phyloP scores from a whole-genome alignment of 768 basidiomycete genomes.

The Pseudohyphozyma bogoriensis region DNA sequence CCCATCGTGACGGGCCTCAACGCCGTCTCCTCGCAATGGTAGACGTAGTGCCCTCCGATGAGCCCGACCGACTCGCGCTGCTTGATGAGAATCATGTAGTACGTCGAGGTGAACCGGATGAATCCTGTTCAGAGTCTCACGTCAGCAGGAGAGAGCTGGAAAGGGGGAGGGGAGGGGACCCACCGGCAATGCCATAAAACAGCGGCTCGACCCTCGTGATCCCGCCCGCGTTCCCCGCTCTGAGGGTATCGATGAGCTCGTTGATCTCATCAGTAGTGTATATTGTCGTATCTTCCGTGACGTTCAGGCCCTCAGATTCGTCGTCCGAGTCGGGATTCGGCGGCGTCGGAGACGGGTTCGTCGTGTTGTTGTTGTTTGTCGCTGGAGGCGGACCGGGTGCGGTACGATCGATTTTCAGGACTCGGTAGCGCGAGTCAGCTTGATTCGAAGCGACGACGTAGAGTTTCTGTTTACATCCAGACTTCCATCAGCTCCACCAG shows the following conservation, averaged over 20 bases:
- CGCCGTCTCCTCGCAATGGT: conserved; percentile 87
- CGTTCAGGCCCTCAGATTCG: conserved; percentile 4
- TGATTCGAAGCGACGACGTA: conserved; percentile 86
- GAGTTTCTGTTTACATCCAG: conserved; percentile 47
- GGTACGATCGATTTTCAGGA: conserved; percentile 78
- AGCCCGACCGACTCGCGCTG: conserved; percentile 87
- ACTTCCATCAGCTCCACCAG: neutral
- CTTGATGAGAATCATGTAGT: conserved; percentile 86
- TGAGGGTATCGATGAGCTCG: conserved; percentile 83
- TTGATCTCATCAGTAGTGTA: conserved; percentile 86
- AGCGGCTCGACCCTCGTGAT: conserved; percentile 59
- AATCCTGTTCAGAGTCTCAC: conserved; percentile 52
- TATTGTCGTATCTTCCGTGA: conserved; percentile 74
- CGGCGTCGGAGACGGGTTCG: neutral
- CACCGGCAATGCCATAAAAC: conserved; percentile 76
- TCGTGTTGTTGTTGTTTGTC: no score
- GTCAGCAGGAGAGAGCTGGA: neutral
- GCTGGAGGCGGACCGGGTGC: neutral
- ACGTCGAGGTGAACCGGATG: conserved; percentile 84
- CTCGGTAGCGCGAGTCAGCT: conserved; percentile 73
- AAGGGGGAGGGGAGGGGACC: conserved; percentile 29
- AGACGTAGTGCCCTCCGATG: conserved; percentile 88
- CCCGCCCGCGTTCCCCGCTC: conserved; percentile 89
- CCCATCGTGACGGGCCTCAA: conserved; percentile 52
- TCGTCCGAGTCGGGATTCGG: conserved; percentile 3